These are phyloP conservation scores for Nadsonia fulvescens DNA, from an alignment of 805 yeast genomes.

Conservation along the genomic window DNA sequence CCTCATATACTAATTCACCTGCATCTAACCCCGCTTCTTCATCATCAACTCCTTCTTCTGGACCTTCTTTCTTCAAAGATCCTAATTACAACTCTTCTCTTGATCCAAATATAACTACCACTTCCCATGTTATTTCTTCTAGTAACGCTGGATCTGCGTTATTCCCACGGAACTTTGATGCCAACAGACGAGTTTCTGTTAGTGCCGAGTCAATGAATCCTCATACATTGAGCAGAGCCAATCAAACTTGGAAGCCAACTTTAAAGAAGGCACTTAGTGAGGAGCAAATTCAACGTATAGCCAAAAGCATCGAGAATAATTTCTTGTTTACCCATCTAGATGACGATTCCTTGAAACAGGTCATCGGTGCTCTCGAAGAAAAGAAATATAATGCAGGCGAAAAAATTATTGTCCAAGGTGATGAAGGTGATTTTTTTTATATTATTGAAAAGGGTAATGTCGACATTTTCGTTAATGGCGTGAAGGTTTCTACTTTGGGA, in stretches of 20 bases:
- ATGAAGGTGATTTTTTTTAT: slow-evolving; percentile 85
- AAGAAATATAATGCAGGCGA: slow-evolving; percentile 39
- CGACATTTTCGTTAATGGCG: slow-evolving; percentile 56
- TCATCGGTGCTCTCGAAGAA: slow-evolving; percentile 70
- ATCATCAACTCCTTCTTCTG: neutral
- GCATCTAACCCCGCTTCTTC: neutral
- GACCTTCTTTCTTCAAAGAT: neutral
- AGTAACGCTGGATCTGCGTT: slow-evolving; percentile 3
- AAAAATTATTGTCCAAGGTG: slow-evolving; percentile 75
- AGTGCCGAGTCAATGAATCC: slow-evolving; percentile 42
- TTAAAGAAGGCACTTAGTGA: slow-evolving; percentile 11
- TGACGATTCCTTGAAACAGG: slow-evolving; percentile 54
- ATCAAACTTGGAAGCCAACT: no score
- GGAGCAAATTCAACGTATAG: slow-evolving; percentile 50
- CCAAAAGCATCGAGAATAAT: slow-evolving; percentile 56
- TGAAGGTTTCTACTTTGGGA: slow-evolving; percentile 54
- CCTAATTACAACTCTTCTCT: slow-evolving; percentile 1
- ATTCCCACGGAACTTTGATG: slow-evolving; percentile 41
- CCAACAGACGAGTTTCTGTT: slow-evolving; percentile 70
- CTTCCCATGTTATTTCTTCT: slow-evolving; percentile 8
- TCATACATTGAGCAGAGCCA: slow-evolving; percentile 7
- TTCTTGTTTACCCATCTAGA: slow-evolving; percentile 76
- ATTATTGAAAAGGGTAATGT: slow-evolving; percentile 73
- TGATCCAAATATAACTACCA: slow-evolving; percentile 1
- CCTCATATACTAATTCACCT: neutral